Evolutionary conservation across 1,284 basidiomycete genomes (phyloP).

Genomic region (Neonothopanus nambi): DNA sequence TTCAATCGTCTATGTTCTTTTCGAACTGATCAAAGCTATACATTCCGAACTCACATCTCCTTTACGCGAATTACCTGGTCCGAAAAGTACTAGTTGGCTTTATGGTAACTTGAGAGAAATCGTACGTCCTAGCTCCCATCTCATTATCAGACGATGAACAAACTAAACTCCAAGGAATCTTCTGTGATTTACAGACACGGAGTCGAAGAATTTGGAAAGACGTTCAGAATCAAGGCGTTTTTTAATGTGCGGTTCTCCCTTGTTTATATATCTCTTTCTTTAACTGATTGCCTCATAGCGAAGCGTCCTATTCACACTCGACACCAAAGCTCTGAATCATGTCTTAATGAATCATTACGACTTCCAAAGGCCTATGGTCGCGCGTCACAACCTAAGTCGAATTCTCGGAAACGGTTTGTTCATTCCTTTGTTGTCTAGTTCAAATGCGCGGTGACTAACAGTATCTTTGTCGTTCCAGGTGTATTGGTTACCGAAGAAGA

Average conservation of each 20-base stretch:
- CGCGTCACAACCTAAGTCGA: slow-evolving; percentile 5
- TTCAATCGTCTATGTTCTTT: background rate
- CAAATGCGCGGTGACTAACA: background rate
- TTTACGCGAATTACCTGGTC: slow-evolving; percentile 8
- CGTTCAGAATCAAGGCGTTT: background rate
- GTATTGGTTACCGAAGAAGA: slow-evolving; percentile 13
- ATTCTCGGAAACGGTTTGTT: slow-evolving; percentile 14
- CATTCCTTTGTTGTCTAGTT: background rate
- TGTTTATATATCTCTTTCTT: background rate
- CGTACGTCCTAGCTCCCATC: background rate
- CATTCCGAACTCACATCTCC: background rate
- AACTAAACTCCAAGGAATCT: background rate
- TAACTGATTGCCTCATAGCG: background rate
- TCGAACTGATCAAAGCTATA: background rate
- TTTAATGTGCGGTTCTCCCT: background rate
- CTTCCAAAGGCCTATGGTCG: slow-evolving; percentile 11
- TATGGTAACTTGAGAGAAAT: slow-evolving; percentile 11
- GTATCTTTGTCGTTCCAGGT: background rate
- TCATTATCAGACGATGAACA: background rate
- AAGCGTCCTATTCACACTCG: slow-evolving; percentile 8
- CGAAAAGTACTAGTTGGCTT: background rate
- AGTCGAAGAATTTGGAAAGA: slow-evolving; percentile 10
- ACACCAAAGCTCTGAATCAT: slow-evolving; percentile 15
- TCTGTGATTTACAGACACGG: slow-evolving; percentile 11
- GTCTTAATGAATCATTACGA: slow-evolving; percentile 9